Conservation (phyloP, 2,329 filamentous ascomycete genomes). For the Blastomyces percursus region DNA sequence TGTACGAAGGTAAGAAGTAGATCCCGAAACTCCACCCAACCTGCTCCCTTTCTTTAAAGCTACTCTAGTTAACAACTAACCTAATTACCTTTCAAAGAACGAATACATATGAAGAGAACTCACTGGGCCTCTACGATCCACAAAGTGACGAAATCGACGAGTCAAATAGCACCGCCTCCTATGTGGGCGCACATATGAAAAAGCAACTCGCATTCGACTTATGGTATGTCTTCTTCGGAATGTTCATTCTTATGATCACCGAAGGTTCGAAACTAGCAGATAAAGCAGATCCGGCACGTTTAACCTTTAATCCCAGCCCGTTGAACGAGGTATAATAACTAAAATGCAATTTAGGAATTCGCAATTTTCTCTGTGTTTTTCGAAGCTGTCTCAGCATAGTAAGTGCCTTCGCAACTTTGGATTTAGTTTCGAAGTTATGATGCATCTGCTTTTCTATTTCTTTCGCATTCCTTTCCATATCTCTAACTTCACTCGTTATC, state of each 20-base stretch:
- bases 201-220: slow-evolving; percentile 54
- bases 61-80: too few species aligned
- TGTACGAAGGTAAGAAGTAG: slow-evolving; percentile 46
- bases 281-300: slow-evolving; percentile 14
- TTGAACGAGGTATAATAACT: not conserved
- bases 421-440: not conserved
- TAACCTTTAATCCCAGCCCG: not conserved
- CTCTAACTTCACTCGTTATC: not conserved
- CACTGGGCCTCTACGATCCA: slow-evolving; percentile 45
- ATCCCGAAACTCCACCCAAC: not conserved
- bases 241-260: slow-evolving; percentile 40
- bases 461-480: not conserved
- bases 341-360: not conserved
- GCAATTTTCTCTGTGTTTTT: slow-evolving; percentile 26
- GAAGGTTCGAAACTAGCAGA: slow-evolving; percentile 31
- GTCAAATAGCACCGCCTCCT: slow-evolving; percentile 19
- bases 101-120: slow-evolving; percentile 58
- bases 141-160: slow-evolving; percentile 18
- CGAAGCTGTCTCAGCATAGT: slow-evolving; percentile 32
- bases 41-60: not conserved
- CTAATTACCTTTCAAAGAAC: slow-evolving; percentile 18
- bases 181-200: slow-evolving; percentile 44
- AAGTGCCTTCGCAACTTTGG: slow-evolving; percentile 9
- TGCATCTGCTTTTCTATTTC: not conserved
- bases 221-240: slow-evolving; percentile 52